Percentiles rank a stretch among this genome's conserved stretches.
phyloP scores from a whole-genome alignment of 768 basidiomycete genomes.

The Phanerochaete carnosa region DNA sequence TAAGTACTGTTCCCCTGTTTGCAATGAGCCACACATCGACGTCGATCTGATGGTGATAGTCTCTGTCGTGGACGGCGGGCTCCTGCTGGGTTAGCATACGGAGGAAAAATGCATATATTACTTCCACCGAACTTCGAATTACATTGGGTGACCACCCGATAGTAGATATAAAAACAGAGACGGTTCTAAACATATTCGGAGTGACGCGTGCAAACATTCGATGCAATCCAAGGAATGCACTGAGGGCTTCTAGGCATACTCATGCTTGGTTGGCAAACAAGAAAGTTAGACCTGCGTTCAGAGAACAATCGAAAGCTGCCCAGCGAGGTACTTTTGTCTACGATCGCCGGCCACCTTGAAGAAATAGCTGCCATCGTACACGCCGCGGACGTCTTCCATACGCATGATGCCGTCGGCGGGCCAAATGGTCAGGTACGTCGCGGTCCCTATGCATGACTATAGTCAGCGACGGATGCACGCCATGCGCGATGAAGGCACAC shows the following conservation, averaged over 20 bases:
- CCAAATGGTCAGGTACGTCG: slow-evolving; percentile 37
- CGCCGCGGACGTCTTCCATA: slow-evolving; percentile 39
- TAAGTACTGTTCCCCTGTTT: background rate
- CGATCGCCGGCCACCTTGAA: slow-evolving; percentile 26
- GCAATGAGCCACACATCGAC: background rate
- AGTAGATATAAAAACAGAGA: too few species aligned
- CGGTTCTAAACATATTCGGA: too few species aligned
- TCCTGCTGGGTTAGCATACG: background rate
- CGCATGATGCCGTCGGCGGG: slow-evolving; percentile 36
- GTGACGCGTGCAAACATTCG: too few species aligned
- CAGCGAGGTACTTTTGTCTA: background rate
- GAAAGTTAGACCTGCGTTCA: background rate
- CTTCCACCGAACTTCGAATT: background rate
- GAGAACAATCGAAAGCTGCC: background rate
- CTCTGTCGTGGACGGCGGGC: background rate
- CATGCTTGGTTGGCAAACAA: too few species aligned
- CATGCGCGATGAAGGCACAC: background rate
- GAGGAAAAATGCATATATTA: background rate
- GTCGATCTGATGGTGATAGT: background rate
- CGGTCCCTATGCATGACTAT: slow-evolving; percentile 19
- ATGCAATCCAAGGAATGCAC: too few species aligned
- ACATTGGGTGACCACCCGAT: too few species aligned
- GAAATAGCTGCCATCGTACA: slow-evolving; percentile 40
- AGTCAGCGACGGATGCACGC: background rate
- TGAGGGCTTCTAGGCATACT: too few species aligned